Base-by-base conservation (phyloP, 306 rosid genomes). In the Trifolium dubium region DNA sequence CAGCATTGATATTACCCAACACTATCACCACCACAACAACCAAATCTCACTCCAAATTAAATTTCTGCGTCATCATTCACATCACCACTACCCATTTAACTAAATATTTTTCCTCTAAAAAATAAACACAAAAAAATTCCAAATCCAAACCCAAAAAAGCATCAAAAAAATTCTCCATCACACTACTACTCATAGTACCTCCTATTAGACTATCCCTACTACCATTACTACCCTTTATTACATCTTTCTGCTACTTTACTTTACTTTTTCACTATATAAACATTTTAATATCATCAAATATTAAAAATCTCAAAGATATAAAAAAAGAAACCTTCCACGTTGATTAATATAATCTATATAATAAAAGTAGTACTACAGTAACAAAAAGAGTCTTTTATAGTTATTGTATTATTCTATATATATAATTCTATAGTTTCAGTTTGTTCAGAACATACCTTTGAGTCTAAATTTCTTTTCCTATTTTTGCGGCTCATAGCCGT, bases 401-500 rank as follows among this genome's bases (percentile, higher is more conserved):
- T 28, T 19, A 11, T 31, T 55, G 12, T 43, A 10, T 11, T 43
- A 10, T 11, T 12, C 14, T 69, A 15, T 31, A 15, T 69, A 32
- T 49, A 49, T 58, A 31, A 29, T 49, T 5, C 39, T 30, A 49
- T 32, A 49, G 32, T 68, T 50, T 69, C 32, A 34, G 63, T 67
- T 67, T 67, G n/a, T 46, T 66, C 28, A 13, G 43, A 67, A 29
- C 51, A 63, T 31, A 59, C 63, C 46, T 49, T 50, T 31, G 35
- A 65, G 54, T 66, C 55, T 43, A 15, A 28, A 4, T 66, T 40
- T n/a, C 78, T 32, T 80, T 75, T 76, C 82, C 87, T 79, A 86
- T 88, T 89, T 89, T 89, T 78, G 88, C 88, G 86, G 79, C 86
- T 76, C 44, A 72, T 78, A 79, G 92, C 97, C 93, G 98, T 81